Conservation (phyloP, 345 rosid genomes). For the Euphorbia lathyris region DNA sequence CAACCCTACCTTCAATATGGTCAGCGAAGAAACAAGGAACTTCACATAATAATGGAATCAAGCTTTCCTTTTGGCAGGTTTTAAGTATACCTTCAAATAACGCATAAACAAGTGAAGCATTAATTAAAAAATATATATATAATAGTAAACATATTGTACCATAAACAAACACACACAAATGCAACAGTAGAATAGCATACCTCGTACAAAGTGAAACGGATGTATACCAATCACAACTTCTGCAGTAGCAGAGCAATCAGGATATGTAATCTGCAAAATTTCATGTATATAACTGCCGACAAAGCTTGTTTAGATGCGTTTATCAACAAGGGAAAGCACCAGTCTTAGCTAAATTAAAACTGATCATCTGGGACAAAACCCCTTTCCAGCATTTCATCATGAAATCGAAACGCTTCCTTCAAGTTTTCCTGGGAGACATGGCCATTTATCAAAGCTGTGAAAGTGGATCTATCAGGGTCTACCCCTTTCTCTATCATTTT, state of each 20-base stretch:
- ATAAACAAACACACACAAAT: neutral
- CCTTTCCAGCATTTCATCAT: conserved; percentile 77
- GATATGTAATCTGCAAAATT: conserved; percentile 67
- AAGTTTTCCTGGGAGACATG: conserved; percentile 65
- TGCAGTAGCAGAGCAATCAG: conserved; percentile 15
- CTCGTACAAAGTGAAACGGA: conserved; percentile 2
- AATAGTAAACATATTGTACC: neutral
- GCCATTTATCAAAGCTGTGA: conserved; percentile 74
- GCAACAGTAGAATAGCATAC: neutral
- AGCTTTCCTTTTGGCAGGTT: neutral
- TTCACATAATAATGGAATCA: conserved; percentile 1
- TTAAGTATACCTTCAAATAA: conserved; percentile 2
- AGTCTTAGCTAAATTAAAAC: conserved; percentile 5
- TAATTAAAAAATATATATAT: no score
- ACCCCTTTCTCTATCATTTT: conserved; percentile 69
- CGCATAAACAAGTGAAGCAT: neutral
- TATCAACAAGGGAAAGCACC: conserved; percentile 32
- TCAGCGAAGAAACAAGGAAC: neutral
- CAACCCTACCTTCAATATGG: neutral
- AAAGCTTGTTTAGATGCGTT: conserved; percentile 53
- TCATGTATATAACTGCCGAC: conserved; percentile 62
- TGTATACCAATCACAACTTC: neutral
- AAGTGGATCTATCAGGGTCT: conserved; percentile 61
- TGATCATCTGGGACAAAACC: conserved; percentile 76
- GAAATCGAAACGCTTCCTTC: conserved; percentile 74